phyloP scores from a whole-genome alignment of 495 filamentous ascomycete genomes.

The Paragyromitra xinjiangensis region DNA sequence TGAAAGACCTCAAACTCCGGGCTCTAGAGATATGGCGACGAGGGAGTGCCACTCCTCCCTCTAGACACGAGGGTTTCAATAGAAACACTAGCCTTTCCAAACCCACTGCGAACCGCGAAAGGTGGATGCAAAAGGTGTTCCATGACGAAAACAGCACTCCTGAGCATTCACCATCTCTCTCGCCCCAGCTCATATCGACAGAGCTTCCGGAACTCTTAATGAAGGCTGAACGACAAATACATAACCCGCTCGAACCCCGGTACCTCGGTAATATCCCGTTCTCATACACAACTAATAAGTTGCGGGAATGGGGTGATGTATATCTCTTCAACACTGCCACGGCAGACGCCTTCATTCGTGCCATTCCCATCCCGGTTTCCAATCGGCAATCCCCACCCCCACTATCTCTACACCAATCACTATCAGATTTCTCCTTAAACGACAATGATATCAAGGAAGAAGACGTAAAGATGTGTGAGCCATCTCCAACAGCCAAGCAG shows the following conservation, averaged over 20 bases:
- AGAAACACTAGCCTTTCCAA: not conserved
- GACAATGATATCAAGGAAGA: not conserved
- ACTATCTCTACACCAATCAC: not conserved
- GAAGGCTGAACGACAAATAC: slow-evolving; percentile 18
- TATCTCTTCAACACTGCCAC: slow-evolving; percentile 43
- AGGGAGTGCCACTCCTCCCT: slow-evolving; percentile 14
- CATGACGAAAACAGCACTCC: not conserved
- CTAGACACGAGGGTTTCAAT: not conserved
- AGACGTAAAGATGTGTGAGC: not conserved
- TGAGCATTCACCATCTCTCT: not conserved
- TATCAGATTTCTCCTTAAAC: slow-evolving; percentile 23
- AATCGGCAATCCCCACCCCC: not conserved
- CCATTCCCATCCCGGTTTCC: slow-evolving; percentile 14
- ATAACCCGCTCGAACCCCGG: slow-evolving; percentile 43
- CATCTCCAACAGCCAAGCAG: not conserved
- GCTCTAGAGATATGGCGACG: slow-evolving; percentile 15
- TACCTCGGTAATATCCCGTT: slow-evolving; percentile 46
- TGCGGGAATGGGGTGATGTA: slow-evolving; percentile 43
- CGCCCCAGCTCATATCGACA: not conserved
- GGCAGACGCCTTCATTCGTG: slow-evolving; percentile 47
- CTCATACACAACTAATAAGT: slow-evolving; percentile 40
- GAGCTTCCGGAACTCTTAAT: not conserved
- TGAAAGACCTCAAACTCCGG: slow-evolving; percentile 9
- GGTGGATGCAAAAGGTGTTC: slow-evolving; percentile 18
- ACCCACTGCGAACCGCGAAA: not conserved